phyloP scores from a whole-genome alignment of 2,329 filamentous ascomycete species.

The Cryphonectria naterciae region DNA sequence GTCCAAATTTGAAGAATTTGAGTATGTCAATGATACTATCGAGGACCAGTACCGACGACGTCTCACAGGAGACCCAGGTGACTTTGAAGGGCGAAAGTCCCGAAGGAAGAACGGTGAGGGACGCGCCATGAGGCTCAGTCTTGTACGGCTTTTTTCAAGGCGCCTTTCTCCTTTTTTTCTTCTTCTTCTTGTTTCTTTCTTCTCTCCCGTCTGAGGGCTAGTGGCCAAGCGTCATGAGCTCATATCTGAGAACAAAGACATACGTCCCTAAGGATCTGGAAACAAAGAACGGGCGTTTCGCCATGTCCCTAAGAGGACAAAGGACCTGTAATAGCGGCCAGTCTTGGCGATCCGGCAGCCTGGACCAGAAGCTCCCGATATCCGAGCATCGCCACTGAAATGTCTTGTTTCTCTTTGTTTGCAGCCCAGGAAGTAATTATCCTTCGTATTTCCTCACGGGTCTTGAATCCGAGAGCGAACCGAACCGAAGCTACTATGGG shows the following conservation, averaged over 20 bases:
- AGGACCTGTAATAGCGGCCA: conserved; percentile 11
- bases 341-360: conserved; percentile 4
- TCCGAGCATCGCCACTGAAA: not conserved
- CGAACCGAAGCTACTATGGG: not conserved
- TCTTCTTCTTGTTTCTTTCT: conserved; percentile 1
- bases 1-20: not conserved
- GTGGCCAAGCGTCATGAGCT: conserved; percentile 7
- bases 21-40: not conserved
- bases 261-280: not conserved
- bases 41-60: conserved; percentile 7
- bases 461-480: too few relatives aligned
- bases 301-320: conserved; percentile 14
- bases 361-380: conserved; percentile 5
- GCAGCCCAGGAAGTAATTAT: not conserved
- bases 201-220: not conserved
- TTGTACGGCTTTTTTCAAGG: conserved; percentile 7
- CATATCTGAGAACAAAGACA: conserved; percentile 16
- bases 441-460: not conserved
- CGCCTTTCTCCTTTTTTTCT: not conserved
- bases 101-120: not conserved
- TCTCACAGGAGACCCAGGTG: not conserved
- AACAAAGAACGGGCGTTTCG: conserved; percentile 12
- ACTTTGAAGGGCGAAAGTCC: conserved; percentile 6
- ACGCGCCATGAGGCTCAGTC: conserved; percentile 1
- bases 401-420: conserved; percentile 15